Base-by-base conservation (phyloP, 2,329 filamentous ascomycete species). In the Dichotomopilus funicola region DNA sequence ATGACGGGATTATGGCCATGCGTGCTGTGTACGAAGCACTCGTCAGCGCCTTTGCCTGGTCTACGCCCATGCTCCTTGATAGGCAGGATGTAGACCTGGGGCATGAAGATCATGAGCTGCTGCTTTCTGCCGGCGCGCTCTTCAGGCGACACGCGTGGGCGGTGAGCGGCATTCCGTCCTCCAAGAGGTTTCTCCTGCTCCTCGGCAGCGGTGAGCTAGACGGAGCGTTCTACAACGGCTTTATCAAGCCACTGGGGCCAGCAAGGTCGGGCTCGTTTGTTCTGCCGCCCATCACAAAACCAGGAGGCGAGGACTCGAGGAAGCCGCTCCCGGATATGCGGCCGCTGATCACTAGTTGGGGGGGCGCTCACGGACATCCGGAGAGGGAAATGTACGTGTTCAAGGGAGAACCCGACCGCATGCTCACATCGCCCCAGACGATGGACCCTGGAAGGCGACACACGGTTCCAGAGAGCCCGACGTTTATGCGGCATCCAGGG, bases 11-110 rank as follows among this genome's bases (percentile, higher is more conserved):
- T n/a, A 61, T 68, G 9, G 66, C 65, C 4, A 76, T 79, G 66
- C 73, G 78, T 50, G 73, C 72, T 47, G 73, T 79, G 5, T 78
- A 81, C 63, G 78, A 79, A 61, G 73, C 70, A 3, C 65, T 82
- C 4, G 79, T 81, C 7, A 73, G 72, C 38, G 66, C 78, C 2
- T 79, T 80, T 61, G 69, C 71, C 2, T 70, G 68, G 59, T 75
- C 71, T 2, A 71, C 71, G 11, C 73, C 72, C 5, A 73, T 72
- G 67, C 67, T 75, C 12, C 68, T 78, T 9, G 78, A 82, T 51
- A 71, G 72, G 1, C 65, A 72, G 2, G 67, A 70, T 10, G 62
- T 67, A 10, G 72, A 73, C 5, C 60, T 79, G 54, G 70, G 71
- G n/a, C 70, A 71, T 2, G 74, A 75, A 5, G 78, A 81, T 54